These are phyloP conservation scores for Entamoeba dispar DNA, from an alignment of 208 protist species.

Conservation along the genomic window DNA sequence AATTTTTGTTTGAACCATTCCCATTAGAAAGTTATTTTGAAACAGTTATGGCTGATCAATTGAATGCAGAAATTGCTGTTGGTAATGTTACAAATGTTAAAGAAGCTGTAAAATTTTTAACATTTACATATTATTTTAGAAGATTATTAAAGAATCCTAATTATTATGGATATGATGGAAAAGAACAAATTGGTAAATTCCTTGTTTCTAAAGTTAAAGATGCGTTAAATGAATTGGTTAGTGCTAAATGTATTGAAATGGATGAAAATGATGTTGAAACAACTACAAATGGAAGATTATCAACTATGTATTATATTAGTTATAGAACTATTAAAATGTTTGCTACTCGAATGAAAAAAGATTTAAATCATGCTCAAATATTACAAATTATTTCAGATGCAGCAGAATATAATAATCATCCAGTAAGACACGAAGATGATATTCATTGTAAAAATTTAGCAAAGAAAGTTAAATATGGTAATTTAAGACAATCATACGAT, in stretches of 20 bases:
- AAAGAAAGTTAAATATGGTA: background rate
- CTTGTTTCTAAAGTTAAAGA: background rate
- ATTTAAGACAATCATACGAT: background rate
- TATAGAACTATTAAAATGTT: background rate
- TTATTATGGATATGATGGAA: slow-evolving; percentile 1
- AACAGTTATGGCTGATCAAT: slow-evolving; percentile 66
- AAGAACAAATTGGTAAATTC: background rate
- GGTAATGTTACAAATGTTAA: slow-evolving; percentile 65
- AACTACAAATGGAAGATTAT: background rate
- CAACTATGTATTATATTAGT: background rate
- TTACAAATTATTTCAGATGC: background rate
- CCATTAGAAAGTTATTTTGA: slow-evolving; percentile 94
- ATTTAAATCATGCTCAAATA: background rate
- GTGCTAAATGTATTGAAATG: background rate
- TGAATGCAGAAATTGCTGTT: slow-evolving; percentile 93
- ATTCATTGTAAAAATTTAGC: background rate
- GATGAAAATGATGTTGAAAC: background rate
- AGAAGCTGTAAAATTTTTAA: slow-evolving; percentile 21
- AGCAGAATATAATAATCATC: background rate
- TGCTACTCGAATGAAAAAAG: background rate
- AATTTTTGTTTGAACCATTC: slow-evolving; percentile 85
- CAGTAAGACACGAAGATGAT: slow-evolving; percentile 11
- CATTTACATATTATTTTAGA: background rate
- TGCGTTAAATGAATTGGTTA: background rate
- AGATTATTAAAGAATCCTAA: background rate